Evolutionary conservation across 345 rosid genomes (phyloP).

Genomic region (Pseudoturritis turrita): DNA sequence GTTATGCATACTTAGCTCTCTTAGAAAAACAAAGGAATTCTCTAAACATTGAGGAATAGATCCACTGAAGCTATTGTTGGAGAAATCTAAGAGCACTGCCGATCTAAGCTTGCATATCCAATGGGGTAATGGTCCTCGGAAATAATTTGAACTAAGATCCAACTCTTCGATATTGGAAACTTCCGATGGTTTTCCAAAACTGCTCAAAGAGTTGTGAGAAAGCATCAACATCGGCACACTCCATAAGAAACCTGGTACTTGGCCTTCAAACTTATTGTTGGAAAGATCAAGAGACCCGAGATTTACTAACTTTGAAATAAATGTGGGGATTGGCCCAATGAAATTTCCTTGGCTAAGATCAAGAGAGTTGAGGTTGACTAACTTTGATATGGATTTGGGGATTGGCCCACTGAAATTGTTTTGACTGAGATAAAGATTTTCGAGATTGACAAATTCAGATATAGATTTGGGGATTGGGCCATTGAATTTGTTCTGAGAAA

Average conservation of each 20-base stretch:
- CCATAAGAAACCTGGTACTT: not conserved
- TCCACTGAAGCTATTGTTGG: constrained; percentile 35
- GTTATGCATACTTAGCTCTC: not conserved
- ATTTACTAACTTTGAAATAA: not conserved
- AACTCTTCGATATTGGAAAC: not conserved
- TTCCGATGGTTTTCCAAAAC: not conserved
- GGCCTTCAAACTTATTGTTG: not conserved
- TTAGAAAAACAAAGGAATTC: not conserved
- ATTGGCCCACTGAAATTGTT: too few relatives aligned
- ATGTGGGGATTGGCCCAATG: not conserved
- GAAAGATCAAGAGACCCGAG: not conserved
- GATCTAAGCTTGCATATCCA: constrained; percentile 30
- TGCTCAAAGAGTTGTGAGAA: not conserved
- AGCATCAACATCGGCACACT: not conserved
- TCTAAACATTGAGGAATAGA: constrained; percentile 27
- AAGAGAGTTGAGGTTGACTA: too few relatives aligned
- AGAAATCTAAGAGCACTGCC: constrained; percentile 26
- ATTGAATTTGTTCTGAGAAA: not conserved
- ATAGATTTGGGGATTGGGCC: constrained; percentile 4
- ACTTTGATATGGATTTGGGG: too few relatives aligned
- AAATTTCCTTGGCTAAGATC: not conserved
- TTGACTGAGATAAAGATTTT: too few relatives aligned
- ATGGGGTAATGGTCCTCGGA: constrained; percentile 19
- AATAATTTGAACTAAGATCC: not conserved
- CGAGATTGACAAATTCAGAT: not conserved